Percentiles rank a stretch among this genome's conserved stretches.
These are phyloP conservation scores for Entomortierella parvispora DNA, from an alignment of 192 early-diverging fungal genomes.

Conservation along the genomic window DNA sequence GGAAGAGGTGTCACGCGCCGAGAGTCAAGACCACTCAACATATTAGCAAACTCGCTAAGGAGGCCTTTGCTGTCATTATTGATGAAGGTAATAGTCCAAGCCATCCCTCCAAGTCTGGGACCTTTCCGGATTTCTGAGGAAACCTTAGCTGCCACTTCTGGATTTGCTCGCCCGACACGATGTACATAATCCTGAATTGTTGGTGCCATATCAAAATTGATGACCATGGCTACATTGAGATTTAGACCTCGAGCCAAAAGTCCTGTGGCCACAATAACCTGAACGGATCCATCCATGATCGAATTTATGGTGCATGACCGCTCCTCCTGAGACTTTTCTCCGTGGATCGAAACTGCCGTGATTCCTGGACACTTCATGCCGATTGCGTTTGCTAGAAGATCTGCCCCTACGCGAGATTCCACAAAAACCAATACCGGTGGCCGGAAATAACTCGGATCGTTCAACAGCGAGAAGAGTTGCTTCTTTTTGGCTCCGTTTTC, in stretches of 20 bases:
- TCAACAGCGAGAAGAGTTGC: constrained; percentile 61
- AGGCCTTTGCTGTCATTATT: constrained; percentile 61
- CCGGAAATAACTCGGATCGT: constrained; percentile 60
- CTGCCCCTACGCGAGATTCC: constrained; percentile 61
- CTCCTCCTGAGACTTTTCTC: constrained; percentile 60
- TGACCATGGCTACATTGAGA: constrained; percentile 59
- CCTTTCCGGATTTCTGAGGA: constrained; percentile 22
- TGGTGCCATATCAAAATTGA: constrained; percentile 69
- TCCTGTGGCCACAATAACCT: constrained; percentile 63
- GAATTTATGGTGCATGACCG: constrained; percentile 40
- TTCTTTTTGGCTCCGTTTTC: constrained; percentile 66
- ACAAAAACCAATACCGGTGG: constrained; percentile 67
- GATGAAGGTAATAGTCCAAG: constrained; percentile 69
- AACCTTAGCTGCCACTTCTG: constrained; percentile 37
- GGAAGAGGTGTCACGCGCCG: constrained; percentile 64
- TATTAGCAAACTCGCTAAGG: constrained; percentile 56
- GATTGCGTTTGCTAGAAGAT: constrained; percentile 59
- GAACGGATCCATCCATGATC: constrained; percentile 36
- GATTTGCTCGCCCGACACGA: constrained; percentile 60
- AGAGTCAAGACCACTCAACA: constrained; percentile 48
- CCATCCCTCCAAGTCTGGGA: constrained; percentile 43
- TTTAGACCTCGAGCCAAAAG: constrained; percentile 64
- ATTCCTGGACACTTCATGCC: constrained; percentile 46
- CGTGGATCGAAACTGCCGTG: constrained; percentile 59
- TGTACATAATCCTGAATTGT: constrained; percentile 68